Conservation (phyloP, 257 asterid genomes). For the Nicotiana undulata region DNA sequence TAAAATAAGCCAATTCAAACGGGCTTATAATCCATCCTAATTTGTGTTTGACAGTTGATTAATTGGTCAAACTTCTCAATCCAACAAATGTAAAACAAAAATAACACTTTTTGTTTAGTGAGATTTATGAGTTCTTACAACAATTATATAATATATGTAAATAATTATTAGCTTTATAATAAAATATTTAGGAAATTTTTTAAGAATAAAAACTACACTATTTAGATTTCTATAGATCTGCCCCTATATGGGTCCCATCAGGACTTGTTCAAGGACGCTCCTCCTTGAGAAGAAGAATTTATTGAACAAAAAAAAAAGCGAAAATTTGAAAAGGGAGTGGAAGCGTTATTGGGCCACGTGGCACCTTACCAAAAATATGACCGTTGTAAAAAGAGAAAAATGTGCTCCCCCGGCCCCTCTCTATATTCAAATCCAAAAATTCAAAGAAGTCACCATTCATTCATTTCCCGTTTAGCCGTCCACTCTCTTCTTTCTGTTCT, state of each 20-base stretch:
- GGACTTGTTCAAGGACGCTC: background rate
- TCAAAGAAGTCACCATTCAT: background rate
- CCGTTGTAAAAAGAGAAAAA: conserved; percentile 16
- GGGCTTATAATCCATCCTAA: background rate
- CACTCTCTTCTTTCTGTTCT: background rate
- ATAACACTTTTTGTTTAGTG: too few relatives aligned
- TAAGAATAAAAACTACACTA: too few relatives aligned
- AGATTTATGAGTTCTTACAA: too few relatives aligned
- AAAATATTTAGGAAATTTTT: too few relatives aligned
- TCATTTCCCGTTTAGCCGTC: background rate
- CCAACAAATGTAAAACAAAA: background rate
- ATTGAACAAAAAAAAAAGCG: background rate
- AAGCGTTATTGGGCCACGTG: conserved; percentile 6
- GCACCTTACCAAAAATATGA: background rate
- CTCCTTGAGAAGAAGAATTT: background rate
- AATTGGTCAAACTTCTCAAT: background rate
- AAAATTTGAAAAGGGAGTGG: too few relatives aligned
- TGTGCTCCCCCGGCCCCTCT: background rate
- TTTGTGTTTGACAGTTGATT: background rate
- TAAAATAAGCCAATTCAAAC: too few relatives aligned
- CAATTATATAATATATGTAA: too few relatives aligned
- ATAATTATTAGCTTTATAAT: too few relatives aligned
- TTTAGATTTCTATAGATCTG: too few relatives aligned
- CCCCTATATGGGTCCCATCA: too few relatives aligned
- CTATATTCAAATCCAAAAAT: conserved; percentile 11